A percentile compares a stretch with the other conserved stretches of the same genome.
phyloP scores from a whole-genome alignment of 129 eudicot genomes.

The Scalesia atractyloides region DNA sequence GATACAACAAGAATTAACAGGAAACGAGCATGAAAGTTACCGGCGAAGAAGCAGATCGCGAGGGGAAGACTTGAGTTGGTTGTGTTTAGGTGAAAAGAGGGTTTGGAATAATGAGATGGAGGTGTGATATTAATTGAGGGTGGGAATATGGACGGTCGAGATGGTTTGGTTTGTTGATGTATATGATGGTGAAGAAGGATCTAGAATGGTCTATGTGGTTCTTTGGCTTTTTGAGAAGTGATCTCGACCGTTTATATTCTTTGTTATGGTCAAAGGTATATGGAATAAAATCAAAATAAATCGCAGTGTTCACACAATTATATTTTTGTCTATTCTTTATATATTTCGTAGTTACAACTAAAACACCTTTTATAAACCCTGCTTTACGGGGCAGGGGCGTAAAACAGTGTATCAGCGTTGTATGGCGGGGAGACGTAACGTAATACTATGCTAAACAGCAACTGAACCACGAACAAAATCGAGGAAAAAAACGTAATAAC shows the following conservation, averaged over 20 bases:
- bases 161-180: not conserved
- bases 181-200: conserved; percentile 7
- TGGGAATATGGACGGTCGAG: conserved; percentile 16
- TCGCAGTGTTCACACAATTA: no score
- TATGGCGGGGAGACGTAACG: no score
- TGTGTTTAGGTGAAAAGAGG: conserved; percentile 10
- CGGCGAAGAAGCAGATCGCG: conserved; percentile 16
- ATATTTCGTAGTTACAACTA: no score
- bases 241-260: conserved; percentile 16
- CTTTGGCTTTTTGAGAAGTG: not conserved
- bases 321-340: no score
- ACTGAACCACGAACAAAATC: no score
- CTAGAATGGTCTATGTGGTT: conserved; percentile 24
- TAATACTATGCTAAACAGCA: no score
- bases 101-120: conserved; percentile 8
- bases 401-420: no score
- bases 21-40: not conserved
- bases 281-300: no score
- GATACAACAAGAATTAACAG: not conserved
- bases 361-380: no score
- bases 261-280: no score
- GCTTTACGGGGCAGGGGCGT: no score
- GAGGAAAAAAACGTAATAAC: no score
- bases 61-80: not conserved
- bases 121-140: not conserved